A percentile compares a stretch with the other conserved stretches of the same genome.
These are phyloP conservation scores for Parietaria judaica DNA, from an alignment of 306 rosid species.

Conservation along the genomic window DNA sequence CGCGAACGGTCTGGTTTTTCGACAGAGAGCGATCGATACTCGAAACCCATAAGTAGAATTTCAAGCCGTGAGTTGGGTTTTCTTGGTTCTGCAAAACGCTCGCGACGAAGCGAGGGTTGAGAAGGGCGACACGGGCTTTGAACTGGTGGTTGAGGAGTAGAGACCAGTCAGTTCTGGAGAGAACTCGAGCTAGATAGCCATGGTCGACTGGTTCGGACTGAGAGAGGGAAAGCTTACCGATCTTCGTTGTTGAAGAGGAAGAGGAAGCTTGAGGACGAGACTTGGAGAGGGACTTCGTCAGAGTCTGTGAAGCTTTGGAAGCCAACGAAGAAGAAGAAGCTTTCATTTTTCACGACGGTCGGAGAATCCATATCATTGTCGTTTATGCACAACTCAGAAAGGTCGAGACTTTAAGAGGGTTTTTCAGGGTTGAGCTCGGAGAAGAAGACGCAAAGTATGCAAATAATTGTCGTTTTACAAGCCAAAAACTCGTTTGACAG, in stretches of 20 bases:
- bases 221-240: conserved; percentile 27
- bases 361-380: not conserved
- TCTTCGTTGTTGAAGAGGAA: not conserved
- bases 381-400: not conserved
- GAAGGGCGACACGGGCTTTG: conserved; percentile 25
- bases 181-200: conserved; percentile 37
- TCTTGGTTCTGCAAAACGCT: conserved; percentile 55
- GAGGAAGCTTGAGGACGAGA: conserved; percentile 16
- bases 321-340: conserved; percentile 34
- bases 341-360: conserved; percentile 25
- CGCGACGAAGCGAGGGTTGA: conserved; percentile 41
- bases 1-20: conserved; percentile 33
- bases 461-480: no score
- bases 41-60: conserved; percentile 68
- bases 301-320: conserved; percentile 31
- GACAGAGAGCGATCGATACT: conserved; percentile 32
- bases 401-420: no score
- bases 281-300: conserved; percentile 7
- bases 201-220: conserved; percentile 31
- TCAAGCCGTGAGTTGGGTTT: conserved; percentile 43
- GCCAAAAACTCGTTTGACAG: no score
- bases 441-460: no score
- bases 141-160: conserved; percentile 48
- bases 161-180: conserved; percentile 59
- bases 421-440: no score